Conservation (phyloP, 805 yeast species). For the Lipomyces japonicus region DNA sequence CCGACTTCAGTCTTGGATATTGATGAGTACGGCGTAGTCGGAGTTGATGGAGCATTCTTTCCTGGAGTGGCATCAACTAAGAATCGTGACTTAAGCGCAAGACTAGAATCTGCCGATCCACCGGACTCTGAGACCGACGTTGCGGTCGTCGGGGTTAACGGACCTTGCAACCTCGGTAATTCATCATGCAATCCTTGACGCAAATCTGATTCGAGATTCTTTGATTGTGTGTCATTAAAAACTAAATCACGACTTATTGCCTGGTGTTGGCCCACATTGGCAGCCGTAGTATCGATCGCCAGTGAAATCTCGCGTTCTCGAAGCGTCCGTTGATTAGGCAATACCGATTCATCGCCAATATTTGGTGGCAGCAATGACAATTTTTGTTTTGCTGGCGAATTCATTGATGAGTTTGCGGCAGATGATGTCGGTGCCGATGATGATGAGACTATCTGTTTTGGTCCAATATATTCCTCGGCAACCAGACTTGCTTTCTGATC, state of each 20-base stretch:
- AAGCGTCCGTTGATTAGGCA: too few species aligned
- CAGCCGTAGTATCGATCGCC: slow-evolving; percentile 2
- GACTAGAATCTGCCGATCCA: slow-evolving; percentile 18
- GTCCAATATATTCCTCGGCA: slow-evolving; percentile 5
- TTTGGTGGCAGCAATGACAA: too few species aligned
- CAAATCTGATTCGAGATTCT: slow-evolving; percentile 1
- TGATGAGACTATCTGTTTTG: slow-evolving; percentile 16
- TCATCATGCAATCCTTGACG: slow-evolving; percentile 2
- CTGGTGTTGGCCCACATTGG: neutral
- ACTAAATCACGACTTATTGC: neutral
- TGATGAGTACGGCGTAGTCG: slow-evolving; percentile 3
- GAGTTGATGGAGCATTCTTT: neutral
- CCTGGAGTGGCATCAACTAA: slow-evolving; percentile 6
- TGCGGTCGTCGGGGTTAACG: slow-evolving; percentile 2
- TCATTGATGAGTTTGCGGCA: slow-evolving; percentile 15
- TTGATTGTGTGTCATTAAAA: too few species aligned
- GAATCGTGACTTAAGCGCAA: slow-evolving; percentile 19
- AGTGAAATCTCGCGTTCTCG: slow-evolving; percentile 1
- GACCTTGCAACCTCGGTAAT: neutral
- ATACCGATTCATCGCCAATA: too few species aligned
- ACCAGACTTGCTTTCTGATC: neutral
- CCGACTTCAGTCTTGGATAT: neutral
- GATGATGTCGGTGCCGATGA: slow-evolving; percentile 26
- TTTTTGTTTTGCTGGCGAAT: neutral
- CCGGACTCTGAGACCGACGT: slow-evolving; percentile 5